Percentiles rank a stretch among this genome's conserved stretches.
Conservation (phyloP, 257 asterid genomes). For the Nicotiana sylvestris region DNA sequence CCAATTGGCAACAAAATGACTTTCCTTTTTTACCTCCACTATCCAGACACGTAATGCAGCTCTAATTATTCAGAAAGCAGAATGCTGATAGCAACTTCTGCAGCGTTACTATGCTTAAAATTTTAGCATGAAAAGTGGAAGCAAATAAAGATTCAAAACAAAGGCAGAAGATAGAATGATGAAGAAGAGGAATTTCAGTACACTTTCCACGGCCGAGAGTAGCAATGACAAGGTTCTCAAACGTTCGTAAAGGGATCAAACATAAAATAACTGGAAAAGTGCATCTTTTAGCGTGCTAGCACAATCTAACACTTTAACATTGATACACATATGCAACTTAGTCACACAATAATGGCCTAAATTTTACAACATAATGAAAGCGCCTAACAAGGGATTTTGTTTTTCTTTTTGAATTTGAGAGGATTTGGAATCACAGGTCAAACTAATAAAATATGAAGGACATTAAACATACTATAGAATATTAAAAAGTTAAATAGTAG, state of each 20-base stretch:
- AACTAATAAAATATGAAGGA: not conserved
- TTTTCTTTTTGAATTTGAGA: not conserved
- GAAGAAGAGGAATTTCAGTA: not conserved
- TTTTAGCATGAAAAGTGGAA: not conserved
- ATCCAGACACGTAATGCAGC: not conserved
- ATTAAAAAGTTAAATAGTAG: not conserved
- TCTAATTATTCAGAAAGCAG: constrained; percentile 3
- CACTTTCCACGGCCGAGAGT: not conserved
- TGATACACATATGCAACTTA: not conserved
- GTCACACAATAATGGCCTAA: not conserved
- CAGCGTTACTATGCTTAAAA: not conserved
- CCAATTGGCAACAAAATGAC: not conserved
- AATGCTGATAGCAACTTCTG: not conserved
- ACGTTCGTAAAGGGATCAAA: not conserved
- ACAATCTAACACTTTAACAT: not conserved
- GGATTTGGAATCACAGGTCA: not conserved
- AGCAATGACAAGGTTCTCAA: not conserved
- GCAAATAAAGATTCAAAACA: not conserved
- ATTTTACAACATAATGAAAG: not conserved
- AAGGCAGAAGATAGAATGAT: not conserved
- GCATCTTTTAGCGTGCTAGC: not conserved
- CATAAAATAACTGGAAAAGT: not conserved
- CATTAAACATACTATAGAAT: not conserved
- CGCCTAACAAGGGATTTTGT: not conserved
- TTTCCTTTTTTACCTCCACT: constrained; percentile 4